Percentiles rank a stretch among this genome's conserved stretches.
Evolutionary conservation across 441 rosid species (phyloP).

Genomic region (Lepidium campestre): DNA sequence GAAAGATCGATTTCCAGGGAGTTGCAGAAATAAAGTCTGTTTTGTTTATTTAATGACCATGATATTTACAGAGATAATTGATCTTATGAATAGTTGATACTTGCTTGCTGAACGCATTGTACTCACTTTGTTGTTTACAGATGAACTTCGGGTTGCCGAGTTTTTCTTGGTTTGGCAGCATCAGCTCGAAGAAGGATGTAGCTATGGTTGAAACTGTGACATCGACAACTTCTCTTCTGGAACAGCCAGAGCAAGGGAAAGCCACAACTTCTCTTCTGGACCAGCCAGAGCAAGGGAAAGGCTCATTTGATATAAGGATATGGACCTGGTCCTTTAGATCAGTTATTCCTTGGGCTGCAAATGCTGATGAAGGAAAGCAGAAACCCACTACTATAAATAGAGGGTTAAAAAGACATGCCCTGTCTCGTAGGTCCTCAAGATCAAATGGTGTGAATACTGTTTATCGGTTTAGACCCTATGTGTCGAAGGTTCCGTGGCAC

Average conservation of each 20-base stretch:
- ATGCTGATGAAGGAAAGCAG: slow-evolving; percentile 24
- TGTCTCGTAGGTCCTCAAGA: slow-evolving; percentile 20
- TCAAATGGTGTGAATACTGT: slow-evolving; percentile 20
- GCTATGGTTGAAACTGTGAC: slow-evolving; percentile 31
- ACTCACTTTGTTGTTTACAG: slow-evolving; percentile 8
- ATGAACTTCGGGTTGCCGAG: slow-evolving; percentile 44
- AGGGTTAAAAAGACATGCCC: slow-evolving; percentile 50
- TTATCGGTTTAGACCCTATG: slow-evolving; percentile 83
- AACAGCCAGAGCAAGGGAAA: not conserved
- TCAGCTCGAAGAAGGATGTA: slow-evolving; percentile 30
- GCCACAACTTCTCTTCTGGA: slow-evolving; percentile 26
- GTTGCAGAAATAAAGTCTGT: not conserved
- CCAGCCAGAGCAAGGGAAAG: slow-evolving; percentile 34
- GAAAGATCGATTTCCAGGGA: not conserved
- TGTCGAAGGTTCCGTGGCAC: slow-evolving; percentile 95
- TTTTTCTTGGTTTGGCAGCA: slow-evolving; percentile 35
- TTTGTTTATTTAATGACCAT: not conserved
- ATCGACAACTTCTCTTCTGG: not conserved
- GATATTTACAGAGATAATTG: slow-evolving; percentile 15
- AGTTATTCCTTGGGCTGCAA: slow-evolving; percentile 42
- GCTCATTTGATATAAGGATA: slow-evolving; percentile 35
- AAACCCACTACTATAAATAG: slow-evolving; percentile 54
- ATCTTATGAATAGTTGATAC: not conserved
- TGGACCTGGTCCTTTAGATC: slow-evolving; percentile 64
- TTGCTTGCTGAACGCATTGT: slow-evolving; percentile 16